Evolutionary conservation across 108 stramenopile species (phyloP), one percentile per base, ranked within the genome.

Genomic region (Conticribra guillardii): DNA sequence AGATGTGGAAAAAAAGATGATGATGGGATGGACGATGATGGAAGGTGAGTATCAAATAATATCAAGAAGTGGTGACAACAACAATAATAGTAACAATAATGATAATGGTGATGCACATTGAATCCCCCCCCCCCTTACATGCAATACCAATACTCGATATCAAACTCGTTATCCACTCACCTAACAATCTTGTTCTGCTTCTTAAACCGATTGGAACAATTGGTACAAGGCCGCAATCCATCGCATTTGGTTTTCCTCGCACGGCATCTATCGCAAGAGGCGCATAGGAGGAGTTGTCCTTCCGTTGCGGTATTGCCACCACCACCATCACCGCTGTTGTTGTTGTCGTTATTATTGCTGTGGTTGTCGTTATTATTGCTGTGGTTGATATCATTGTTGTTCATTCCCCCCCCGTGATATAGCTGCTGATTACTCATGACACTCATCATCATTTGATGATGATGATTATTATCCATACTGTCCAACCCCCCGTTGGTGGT

Each of bases 161-260:
- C n/a, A n/a, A n/a, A n/a, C 48, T 19, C 51, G 16, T 47, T 27
- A 47, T 28, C 15, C 24, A 2, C 64, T 61, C 23, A 71, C 52
- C 70, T 71, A 19, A 72, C 84, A 19, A 92, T 54, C 73, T 89
- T 89, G 71, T 88, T 66, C 64, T 81, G 80, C 85, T 91, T 93
- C 89, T 85, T 86, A 74, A 88, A 91, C 65, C 82, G 85, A 61
- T 75, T 52, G 28, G 79, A 83, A 54, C 92, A 93, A 70, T 93
- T 93, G 3, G 71, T 75, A 67, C 92, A 93, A 18, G 93, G 93
- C 1, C 84, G 77, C 3, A 66, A 69, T n/a, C 90, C 88, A 54
- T 94, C 93, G 51, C 93, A 94, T 66, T 87, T 86, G 17, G 93
- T 94, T 66, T 94, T 94, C 16, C 93, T 78, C 5, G 89, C 56